A percentile compares a stretch with the other conserved stretches of the same genome.
phyloP scores from a whole-genome alignment of 2,329 filamentous ascomycete species.

The Aspergillus tamarii region DNA sequence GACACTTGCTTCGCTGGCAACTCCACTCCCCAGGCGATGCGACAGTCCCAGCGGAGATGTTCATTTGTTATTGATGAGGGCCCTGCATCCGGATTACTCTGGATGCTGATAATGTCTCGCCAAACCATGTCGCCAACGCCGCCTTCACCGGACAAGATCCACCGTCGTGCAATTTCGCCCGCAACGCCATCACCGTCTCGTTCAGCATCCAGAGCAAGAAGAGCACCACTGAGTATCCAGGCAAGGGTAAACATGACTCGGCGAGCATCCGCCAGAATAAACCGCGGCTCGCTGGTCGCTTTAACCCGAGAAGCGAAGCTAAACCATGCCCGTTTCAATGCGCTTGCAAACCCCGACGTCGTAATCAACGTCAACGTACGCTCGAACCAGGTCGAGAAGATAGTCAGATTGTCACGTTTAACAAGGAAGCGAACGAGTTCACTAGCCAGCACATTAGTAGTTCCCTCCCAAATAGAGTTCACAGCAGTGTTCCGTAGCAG shows the following conservation, averaged over 20 bases:
- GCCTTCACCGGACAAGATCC: constrained; percentile 36
- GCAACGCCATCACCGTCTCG: constrained; percentile 37
- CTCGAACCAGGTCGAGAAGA: constrained; percentile 47
- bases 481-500: constrained; percentile 66
- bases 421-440: constrained; percentile 48
- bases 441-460: constrained; percentile 69
- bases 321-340: constrained; percentile 22
- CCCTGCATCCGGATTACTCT: background rate
- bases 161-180: constrained; percentile 41
- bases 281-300: constrained; percentile 17
- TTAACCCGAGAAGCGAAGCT: constrained; percentile 21
- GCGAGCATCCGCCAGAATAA: constrained; percentile 34
- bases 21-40: constrained; percentile 13
- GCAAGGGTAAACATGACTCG: constrained; percentile 41
- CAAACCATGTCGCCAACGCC: constrained; percentile 34
- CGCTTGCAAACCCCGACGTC: constrained; percentile 5
- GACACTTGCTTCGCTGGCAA: constrained; percentile 11
- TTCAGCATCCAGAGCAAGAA: constrained; percentile 44
- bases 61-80: constrained; percentile 3
- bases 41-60: constrained; percentile 12
- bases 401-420: constrained; percentile 26
- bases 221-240: constrained; percentile 37
- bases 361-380: constrained; percentile 33
- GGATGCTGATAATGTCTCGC: constrained; percentile 20
- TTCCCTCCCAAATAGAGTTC: constrained; percentile 69